phyloP scores from a whole-genome alignment of 2,329 filamentous ascomycete genomes.

The Aaosphaeria pasadenensis region DNA sequence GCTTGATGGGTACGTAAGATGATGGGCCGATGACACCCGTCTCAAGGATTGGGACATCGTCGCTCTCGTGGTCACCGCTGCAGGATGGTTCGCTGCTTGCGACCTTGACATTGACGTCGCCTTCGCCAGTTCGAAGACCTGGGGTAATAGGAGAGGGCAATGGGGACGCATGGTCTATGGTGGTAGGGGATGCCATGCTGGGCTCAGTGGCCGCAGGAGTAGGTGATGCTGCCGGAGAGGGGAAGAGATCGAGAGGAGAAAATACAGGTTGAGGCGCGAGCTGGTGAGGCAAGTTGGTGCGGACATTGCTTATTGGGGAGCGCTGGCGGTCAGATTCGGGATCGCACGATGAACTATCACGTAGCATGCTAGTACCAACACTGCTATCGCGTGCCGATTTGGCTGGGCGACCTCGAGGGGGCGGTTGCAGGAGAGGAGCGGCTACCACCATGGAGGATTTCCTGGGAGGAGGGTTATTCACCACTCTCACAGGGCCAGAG shows the following conservation, averaged over 20 bases:
- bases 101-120: constrained; percentile 32
- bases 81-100: constrained; percentile 32
- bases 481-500: constrained; percentile 15
- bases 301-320: constrained; percentile 3
- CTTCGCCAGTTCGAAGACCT: constrained; percentile 21
- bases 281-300: constrained; percentile 14
- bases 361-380: constrained; percentile 18
- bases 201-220: constrained; percentile 18
- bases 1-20: constrained; percentile 15
- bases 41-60: constrained; percentile 22
- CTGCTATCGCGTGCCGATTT: constrained; percentile 11
- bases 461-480: constrained; percentile 7
- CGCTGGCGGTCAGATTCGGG: constrained; percentile 12
- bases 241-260: constrained; percentile 29
- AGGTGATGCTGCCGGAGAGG: constrained; percentile 10
- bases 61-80: constrained; percentile 25
- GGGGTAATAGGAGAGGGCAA: constrained; percentile 37
- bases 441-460: constrained; percentile 15
- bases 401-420: constrained; percentile 22
- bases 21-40: constrained; percentile 21
- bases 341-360: constrained; percentile 29
- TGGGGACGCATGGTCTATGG: constrained; percentile 26
- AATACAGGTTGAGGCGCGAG: constrained; percentile 23
- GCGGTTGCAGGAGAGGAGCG: constrained; percentile 13
- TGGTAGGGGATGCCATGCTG: constrained; percentile 28